Evolutionary conservation across 768 basidiomycete species (phyloP).

Genomic region (Russula olivacea): DNA sequence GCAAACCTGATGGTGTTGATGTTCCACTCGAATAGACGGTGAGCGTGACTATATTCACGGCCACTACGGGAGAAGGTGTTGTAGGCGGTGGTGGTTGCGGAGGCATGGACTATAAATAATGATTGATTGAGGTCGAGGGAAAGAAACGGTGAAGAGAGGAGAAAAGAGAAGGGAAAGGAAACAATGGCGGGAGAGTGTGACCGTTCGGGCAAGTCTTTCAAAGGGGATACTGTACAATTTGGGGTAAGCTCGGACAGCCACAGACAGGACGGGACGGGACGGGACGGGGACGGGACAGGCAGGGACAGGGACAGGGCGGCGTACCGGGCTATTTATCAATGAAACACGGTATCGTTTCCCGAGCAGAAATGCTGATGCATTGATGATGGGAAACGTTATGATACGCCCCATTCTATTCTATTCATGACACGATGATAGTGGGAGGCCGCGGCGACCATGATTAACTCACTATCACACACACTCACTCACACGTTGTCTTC

Average conservation of each 20-base stretch:
- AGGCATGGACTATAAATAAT: not conserved
- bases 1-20: constrained; percentile 2
- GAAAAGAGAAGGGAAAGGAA: no score
- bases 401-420: not conserved
- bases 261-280: not conserved
- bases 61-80: not conserved
- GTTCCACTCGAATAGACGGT: not conserved
- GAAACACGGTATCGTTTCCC: not conserved
- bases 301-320: not conserved
- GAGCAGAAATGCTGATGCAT: no score
- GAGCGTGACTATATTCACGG: constrained; percentile 10
- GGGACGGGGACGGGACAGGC: no score
- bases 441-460: not conserved
- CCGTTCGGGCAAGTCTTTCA: no score
- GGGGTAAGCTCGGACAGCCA: not conserved
- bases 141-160: not conserved
- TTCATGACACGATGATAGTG: not conserved
- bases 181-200: not conserved
- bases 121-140: no score
- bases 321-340: constrained; percentile 7
- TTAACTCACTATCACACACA: not conserved
- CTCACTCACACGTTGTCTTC: not conserved
- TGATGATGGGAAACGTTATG: no score
- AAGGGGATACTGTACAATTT: not conserved
- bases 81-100: not conserved